Evolutionary conservation across 306 rosid genomes (phyloP).

Genomic region (Citrullus amarus): DNA sequence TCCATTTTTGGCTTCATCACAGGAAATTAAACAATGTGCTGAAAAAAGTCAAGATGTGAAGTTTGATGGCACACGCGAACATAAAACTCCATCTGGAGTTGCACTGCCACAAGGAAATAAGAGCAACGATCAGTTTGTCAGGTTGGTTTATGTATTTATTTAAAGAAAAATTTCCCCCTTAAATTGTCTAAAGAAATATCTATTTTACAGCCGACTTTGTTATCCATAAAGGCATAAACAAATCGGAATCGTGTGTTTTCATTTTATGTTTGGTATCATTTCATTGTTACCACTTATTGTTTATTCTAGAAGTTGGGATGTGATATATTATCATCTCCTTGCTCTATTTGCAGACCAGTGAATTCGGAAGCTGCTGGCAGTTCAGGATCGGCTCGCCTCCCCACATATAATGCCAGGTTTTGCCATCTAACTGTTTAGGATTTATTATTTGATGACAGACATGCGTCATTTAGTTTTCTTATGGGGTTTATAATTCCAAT

Average conservation of each 20-base stretch:
- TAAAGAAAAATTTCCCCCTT: not conserved
- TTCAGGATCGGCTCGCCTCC: constrained; percentile 64
- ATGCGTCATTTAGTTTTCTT: not conserved
- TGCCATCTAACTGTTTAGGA: not conserved
- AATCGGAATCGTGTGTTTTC: not conserved
- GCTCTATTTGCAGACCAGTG: constrained; percentile 35
- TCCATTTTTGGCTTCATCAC: constrained; percentile 46
- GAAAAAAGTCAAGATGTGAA: constrained; percentile 28
- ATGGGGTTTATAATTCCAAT: constrained; percentile 19
- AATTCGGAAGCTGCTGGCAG: constrained; percentile 50
- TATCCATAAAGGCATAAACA: not conserved
- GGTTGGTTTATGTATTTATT: constrained; percentile 34
- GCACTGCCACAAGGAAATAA: constrained; percentile 23
- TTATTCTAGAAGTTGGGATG: not conserved
- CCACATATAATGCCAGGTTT: constrained; percentile 94
- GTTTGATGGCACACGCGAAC: constrained; percentile 18
- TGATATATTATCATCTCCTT: not conserved
- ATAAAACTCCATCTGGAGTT: constrained; percentile 20
- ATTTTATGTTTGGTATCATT: not conserved
- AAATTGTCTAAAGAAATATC: not conserved
- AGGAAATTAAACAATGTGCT: constrained; percentile 42
- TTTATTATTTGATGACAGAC: not conserved
- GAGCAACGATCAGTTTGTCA: constrained; percentile 36
- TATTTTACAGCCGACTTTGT: not conserved
- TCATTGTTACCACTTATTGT: not conserved